Evolutionary conservation across 2,329 filamentous ascomycete species (phyloP).

Genomic region (Beauveria rudraprayagi): DNA sequence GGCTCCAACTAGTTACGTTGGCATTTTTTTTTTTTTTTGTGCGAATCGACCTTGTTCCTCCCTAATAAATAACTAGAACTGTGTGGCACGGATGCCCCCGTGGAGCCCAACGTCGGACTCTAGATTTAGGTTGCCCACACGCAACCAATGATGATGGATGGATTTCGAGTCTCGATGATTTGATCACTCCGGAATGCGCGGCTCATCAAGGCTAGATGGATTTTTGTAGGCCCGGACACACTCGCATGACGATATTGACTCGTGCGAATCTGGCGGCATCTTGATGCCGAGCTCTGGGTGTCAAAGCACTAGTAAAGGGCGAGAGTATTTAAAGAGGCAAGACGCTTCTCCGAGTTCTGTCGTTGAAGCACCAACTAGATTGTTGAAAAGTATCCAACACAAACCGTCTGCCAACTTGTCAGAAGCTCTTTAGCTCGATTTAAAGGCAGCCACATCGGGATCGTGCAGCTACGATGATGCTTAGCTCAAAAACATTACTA

Average conservation of each 20-base stretch:
- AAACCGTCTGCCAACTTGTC: no score
- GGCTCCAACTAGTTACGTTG: no score
- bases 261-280: neutral
- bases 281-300: neutral
- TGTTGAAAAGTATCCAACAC: no score
- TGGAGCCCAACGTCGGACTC: neutral
- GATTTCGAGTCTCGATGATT: neutral
- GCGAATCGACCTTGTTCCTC: no score
- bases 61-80: neutral
- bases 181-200: neutral
- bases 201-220: neutral
- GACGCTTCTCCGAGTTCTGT: neutral
- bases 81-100: neutral
- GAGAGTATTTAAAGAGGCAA: slow-evolving; percentile 1
- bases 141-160: neutral
- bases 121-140: neutral
- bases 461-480: slow-evolving; percentile 5
- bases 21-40: no score
- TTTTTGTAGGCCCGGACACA: neutral
- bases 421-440: neutral
- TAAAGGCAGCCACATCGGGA: neutral
- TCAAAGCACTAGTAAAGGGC: neutral
- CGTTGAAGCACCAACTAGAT: no score
- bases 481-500: neutral
- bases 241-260: slow-evolving; percentile 7